A percentile compares a stretch with the other conserved stretches of the same genome.
Conservation (phyloP, 495 filamentous ascomycete species). For the Pseudotulostoma volvatum region DNA sequence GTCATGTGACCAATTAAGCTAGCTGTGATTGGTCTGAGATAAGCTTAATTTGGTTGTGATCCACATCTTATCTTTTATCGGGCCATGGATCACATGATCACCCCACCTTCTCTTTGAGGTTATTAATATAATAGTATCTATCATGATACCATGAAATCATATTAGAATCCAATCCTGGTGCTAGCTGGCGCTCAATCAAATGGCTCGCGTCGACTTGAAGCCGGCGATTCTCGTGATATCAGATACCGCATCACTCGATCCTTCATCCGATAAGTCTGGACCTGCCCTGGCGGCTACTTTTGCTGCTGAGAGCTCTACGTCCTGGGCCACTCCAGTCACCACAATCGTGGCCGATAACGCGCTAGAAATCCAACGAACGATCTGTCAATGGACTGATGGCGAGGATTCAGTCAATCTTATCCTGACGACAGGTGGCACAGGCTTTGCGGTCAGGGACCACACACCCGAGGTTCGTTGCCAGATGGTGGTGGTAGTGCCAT, state of each 20-base stretch:
- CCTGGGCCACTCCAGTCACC: conserved; percentile 52
- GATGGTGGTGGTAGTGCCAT: not conserved
- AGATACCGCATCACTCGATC: conserved; percentile 76
- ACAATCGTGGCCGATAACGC: conserved; percentile 71
- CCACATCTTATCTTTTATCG: too few relatives aligned
- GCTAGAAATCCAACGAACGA: conserved; percentile 52
- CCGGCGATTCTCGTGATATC: conserved; percentile 75
- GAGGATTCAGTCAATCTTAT: conserved; percentile 52
- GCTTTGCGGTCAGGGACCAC: conserved; percentile 73
- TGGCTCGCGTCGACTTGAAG: conserved; percentile 12
- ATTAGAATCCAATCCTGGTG: too few relatives aligned
- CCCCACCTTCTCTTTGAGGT: too few relatives aligned
- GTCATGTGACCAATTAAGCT: too few relatives aligned
- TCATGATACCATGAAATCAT: too few relatives aligned
- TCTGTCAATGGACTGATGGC: conserved; percentile 53
- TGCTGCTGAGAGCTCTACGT: conserved; percentile 37
- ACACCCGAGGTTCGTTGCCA: conserved; percentile 65
- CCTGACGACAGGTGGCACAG: conserved; percentile 81
- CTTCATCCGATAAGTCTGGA: conserved; percentile 58
- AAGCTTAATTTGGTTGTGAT: too few relatives aligned
- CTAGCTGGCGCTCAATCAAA: too few relatives aligned
- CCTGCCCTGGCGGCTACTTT: conserved; percentile 51
- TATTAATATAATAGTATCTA: too few relatives aligned
- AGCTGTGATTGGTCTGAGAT: too few relatives aligned
- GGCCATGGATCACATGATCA: too few relatives aligned